phyloP scores from a whole-genome alignment of 345 rosid genomes.

The Brassica cretica region DNA sequence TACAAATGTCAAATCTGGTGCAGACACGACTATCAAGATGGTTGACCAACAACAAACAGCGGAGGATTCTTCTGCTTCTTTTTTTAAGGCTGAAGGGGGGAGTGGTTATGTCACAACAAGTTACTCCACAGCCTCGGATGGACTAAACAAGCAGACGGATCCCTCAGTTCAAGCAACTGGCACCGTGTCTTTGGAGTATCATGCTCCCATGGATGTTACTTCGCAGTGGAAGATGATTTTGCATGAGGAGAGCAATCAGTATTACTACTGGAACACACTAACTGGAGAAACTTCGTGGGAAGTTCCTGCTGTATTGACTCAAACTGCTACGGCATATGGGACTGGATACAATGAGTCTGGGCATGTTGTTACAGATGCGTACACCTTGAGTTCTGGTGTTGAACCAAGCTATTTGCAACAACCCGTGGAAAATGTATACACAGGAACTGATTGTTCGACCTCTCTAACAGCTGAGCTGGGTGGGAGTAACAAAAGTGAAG shows the following conservation, averaged over 20 bases:
- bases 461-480: slow-evolving; percentile 37
- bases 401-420: slow-evolving; percentile 46
- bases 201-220: slow-evolving; percentile 51
- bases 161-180: slow-evolving; percentile 43
- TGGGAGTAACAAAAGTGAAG: slow-evolving; percentile 43
- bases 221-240: slow-evolving; percentile 79
- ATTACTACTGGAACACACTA: slow-evolving; percentile 91
- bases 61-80: slow-evolving; percentile 38
- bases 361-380: slow-evolving; percentile 35
- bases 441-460: slow-evolving; percentile 30
- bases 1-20: slow-evolving; percentile 34
- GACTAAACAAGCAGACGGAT: slow-evolving; percentile 42
- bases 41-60: slow-evolving; percentile 38
- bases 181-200: slow-evolving; percentile 46
- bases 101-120: slow-evolving; percentile 38
- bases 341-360: slow-evolving; percentile 42
- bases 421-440: slow-evolving; percentile 21
- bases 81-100: slow-evolving; percentile 37
- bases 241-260: slow-evolving; percentile 86
- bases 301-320: slow-evolving; percentile 59
- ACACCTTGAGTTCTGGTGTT: slow-evolving; percentile 30
- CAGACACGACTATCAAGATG: slow-evolving; percentile 37
- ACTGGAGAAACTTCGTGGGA: slow-evolving; percentile 99
- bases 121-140: slow-evolving; percentile 33
- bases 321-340: slow-evolving; percentile 40